phyloP scores from a whole-genome alignment of 306 rosid species.

The Ammopiptanthus mongolicus region DNA sequence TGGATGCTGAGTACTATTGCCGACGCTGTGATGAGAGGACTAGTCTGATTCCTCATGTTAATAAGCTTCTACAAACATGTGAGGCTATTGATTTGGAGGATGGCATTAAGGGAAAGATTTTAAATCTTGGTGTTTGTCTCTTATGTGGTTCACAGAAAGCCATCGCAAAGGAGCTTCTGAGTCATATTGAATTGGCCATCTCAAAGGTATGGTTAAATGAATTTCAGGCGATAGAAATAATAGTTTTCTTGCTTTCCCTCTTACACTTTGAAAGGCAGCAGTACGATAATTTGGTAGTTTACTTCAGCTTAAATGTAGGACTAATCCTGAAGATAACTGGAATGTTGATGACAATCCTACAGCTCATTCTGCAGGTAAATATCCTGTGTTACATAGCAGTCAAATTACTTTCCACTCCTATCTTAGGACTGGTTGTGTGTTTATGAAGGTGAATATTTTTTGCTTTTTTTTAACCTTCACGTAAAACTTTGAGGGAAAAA shows the following conservation, averaged over 20 bases:
- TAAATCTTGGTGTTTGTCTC: constrained; percentile 47
- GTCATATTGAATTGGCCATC: constrained; percentile 35
- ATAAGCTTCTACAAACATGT: constrained; percentile 38
- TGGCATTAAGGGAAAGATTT: constrained; percentile 33
- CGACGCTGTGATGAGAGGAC: constrained; percentile 73
- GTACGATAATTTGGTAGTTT: constrained; percentile 33
- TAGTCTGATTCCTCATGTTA: constrained; percentile 54
- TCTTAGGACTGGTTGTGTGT: too few species aligned
- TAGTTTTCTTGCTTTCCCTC: constrained; percentile 25
- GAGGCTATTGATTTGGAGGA: constrained; percentile 43
- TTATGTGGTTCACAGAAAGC: constrained; percentile 54
- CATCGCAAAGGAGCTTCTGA: constrained; percentile 44
- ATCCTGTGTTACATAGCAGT: too few species aligned
- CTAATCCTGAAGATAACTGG: constrained; percentile 46
- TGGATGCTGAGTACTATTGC: constrained; percentile 69
- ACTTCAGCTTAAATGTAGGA: constrained; percentile 51
- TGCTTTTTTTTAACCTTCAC: too few species aligned
- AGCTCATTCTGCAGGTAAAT: constrained; percentile 35
- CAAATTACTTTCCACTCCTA: too few species aligned
- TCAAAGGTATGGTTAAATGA: constrained; percentile 47
- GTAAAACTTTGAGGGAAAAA: too few species aligned
- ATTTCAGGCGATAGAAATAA: not conserved
- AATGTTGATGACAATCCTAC: constrained; percentile 27
- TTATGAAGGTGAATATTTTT: too few species aligned
- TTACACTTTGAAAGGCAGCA: constrained; percentile 11